Percentiles rank a stretch among this genome's conserved stretches.
phyloP scores from a whole-genome alignment of 768 basidiomycete species.

The Pleurotus djamor region DNA sequence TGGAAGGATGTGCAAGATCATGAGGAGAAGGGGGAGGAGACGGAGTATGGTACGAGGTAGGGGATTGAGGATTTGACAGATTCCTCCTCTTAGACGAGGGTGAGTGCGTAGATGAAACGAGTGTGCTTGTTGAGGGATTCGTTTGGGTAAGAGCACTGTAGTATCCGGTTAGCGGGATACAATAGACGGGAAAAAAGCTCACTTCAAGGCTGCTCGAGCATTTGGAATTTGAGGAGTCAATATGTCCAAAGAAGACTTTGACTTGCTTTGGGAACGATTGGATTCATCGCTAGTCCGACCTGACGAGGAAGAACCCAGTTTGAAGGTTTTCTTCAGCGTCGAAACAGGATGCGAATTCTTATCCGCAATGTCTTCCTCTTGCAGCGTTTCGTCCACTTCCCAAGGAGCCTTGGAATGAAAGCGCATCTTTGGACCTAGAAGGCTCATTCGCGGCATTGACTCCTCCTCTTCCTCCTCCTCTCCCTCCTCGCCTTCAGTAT shows the following conservation, averaged over 20 bases:
- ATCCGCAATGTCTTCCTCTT: constrained; percentile 47
- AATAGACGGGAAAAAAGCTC: constrained; percentile 24
- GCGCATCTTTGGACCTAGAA: constrained; percentile 81
- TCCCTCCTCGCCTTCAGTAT: constrained; percentile 34
- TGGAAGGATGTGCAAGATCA: constrained; percentile 16
- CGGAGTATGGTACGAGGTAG: constrained; percentile 23
- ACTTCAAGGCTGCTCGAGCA: constrained; percentile 60
- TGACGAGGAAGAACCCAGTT: constrained; percentile 35
- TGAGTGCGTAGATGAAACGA: constrained; percentile 28
- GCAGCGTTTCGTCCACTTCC: constrained; percentile 53
- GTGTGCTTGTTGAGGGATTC: constrained; percentile 54
- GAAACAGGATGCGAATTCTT: constrained; percentile 26
- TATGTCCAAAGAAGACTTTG: constrained; percentile 61
- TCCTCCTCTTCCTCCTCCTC: constrained; percentile 24
- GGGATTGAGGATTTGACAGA: constrained; percentile 29
- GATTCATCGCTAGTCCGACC: constrained; percentile 69
- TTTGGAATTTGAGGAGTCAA: constrained; percentile 47
- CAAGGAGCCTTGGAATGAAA: constrained; percentile 82
- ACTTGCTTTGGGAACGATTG: constrained; percentile 43
- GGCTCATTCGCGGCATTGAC: constrained; percentile 54
- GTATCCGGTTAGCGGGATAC: constrained; percentile 5
- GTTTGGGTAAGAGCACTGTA: constrained; percentile 59
- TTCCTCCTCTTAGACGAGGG: constrained; percentile 35
- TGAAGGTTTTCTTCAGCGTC: constrained; percentile 40
- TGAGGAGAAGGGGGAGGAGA: constrained; percentile 21